Evolutionary conservation across 441 rosid genomes (phyloP), one percentile per base, ranked within the genome.

Genomic region (Kokia cookei): DNA sequence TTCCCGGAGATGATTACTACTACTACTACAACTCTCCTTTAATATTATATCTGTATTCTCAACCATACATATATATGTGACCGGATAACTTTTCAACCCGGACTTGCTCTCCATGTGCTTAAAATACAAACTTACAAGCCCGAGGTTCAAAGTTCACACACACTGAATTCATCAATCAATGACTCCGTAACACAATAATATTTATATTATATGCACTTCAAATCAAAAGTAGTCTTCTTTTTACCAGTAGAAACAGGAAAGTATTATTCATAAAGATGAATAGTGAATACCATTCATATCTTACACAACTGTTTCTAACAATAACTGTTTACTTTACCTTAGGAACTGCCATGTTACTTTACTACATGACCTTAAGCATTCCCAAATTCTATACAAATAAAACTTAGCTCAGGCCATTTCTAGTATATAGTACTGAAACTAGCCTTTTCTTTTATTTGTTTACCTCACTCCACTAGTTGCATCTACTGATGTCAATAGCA

Each of bases 401-500:
- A 65, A 24, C 27, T 35, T 62, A 35, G 45, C 66, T 35, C 66
- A n/a, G 26, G 47, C 66, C 37, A 62, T 62, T 40, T 15, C 19
- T 62, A n/a, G 13, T 62, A 58, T 24, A 12, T 58, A 26, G 35
- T 27, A 58, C 27, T 62, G 15, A 15, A 32, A 62, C 7, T 35
- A 32, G 4, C 43, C 1, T 61, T 32, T 60, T 15, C 19, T 32
- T 14, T 61, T 61, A 8, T 65, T 24, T 61, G 53, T 42, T 26
- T 27, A 66, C 72, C 71, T 66, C 48, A 60, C 4, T 65, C 29
- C 26, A 66, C 57, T 7, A 13, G 7, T 51, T 24, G 29, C 61
- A 24, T 24, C 29, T 15, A 55, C 29, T 17, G 8, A 69, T 53
- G 17, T 78, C 77, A 84, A 55, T 26, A 82, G 14, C 87, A 80